phyloP scores from a whole-genome alignment of 2,329 filamentous ascomycete genomes.

The Aspergillus ochraceus region DNA sequence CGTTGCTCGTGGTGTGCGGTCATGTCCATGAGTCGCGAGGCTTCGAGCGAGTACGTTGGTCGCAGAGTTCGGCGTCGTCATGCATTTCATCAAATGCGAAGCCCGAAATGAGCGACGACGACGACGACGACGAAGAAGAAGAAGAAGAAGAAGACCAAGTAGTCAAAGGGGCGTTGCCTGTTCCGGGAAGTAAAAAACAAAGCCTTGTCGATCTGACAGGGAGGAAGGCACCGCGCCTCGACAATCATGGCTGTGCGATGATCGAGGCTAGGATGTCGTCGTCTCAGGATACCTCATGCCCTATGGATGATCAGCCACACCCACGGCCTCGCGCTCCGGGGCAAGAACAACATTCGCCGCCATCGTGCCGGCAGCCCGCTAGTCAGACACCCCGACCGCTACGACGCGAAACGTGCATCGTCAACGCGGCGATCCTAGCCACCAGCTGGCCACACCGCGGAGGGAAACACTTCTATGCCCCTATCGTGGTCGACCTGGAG shows the following conservation, averaged over 20 bases:
- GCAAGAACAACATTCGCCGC: background rate
- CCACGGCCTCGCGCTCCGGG: background rate
- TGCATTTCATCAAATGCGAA: background rate
- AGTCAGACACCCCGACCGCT: constrained; percentile 19
- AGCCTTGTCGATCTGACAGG: constrained; percentile 55
- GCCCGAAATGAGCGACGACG: background rate
- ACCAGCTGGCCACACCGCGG: constrained; percentile 62
- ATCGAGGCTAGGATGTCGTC: background rate
- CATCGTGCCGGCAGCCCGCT: background rate
- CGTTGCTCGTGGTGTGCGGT: constrained; percentile 56
- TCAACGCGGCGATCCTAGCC: constrained; percentile 76
- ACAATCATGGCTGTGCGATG: constrained; percentile 27
- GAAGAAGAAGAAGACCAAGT: constrained; percentile 16
- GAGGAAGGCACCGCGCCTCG: constrained; percentile 37
- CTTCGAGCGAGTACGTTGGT: constrained; percentile 54
- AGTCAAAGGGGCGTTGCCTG: constrained; percentile 35
- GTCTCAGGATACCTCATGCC: constrained; percentile 8
- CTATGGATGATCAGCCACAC: background rate
- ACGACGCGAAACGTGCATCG: constrained; percentile 69
- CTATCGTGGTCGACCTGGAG: constrained; percentile 80
- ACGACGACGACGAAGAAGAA: background rate
- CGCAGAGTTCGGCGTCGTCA: constrained; percentile 1
- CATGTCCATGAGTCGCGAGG: constrained; percentile 60
- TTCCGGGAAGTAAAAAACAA: constrained; percentile 53
- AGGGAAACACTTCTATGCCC: constrained; percentile 70